Base-by-base conservation (phyloP, 1,284 basidiomycete genomes). In the Rhodotorula sp. region DNA sequence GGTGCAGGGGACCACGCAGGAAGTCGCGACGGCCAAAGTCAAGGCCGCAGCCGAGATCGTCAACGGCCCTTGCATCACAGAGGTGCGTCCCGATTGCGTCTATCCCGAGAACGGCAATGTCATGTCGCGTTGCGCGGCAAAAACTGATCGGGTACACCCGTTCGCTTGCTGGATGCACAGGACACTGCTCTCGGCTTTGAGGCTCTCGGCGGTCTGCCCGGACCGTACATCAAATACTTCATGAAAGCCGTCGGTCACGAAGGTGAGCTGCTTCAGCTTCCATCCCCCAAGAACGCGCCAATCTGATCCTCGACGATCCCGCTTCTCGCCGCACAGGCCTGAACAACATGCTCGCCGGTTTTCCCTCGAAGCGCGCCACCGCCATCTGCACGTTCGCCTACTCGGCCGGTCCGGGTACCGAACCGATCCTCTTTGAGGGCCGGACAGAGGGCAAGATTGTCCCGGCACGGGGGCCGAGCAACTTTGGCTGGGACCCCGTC, bases 371-470 rank as follows among this genome's bases (percentile, higher is more conserved):
- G 69, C 86, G 86, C 21, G 96, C 97, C 0, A 90, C 89, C 77
- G 95, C 95, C 0, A 85, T 98, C 14, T 98, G 96, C 83, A 98
- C 96, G 0, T 98, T 98, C 78, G 96, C 94, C 14, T 98, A 97
- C 81, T 73, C 88, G 64, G 84, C 90, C 4, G 92, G 93, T 0
- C 92, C 93, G 16, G 89, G 87, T 77, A 80, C 85, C 3, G 90
- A 92, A 66, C 89, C 91, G 1, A 78, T 93, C 64, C 81, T 98
- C n/a, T 98, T 99, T 75, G 94, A 98, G 80, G 96, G 96, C 0
- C 85, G 86, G 29, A 97, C 94, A 1, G 87, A 92, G 59, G 96
- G 96, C 1, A 85, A 83, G 31, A 95, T 99, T 65, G 97, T 99
- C 0, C 88, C 88, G 34, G 86, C 95, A 0, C 84, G 95, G 61